Conservation (phyloP, 106 monocot species). For the Apostasia ramifera region DNA sequence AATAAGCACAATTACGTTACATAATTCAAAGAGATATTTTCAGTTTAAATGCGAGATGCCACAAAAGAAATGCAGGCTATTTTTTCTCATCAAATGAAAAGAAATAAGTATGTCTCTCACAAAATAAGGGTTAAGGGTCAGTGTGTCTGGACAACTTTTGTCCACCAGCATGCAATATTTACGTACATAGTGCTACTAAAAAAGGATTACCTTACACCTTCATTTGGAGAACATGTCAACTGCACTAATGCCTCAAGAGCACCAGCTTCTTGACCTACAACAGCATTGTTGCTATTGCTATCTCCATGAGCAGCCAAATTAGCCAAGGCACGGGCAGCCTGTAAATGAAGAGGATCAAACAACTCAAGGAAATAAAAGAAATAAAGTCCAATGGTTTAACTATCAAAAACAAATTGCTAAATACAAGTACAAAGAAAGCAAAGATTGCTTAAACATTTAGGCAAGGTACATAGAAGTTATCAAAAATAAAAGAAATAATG, state of each 20-base stretch:
- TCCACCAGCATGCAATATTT: no score
- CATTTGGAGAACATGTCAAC: constrained; percentile 77
- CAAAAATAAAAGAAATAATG: no score
- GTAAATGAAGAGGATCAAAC: constrained; percentile 2
- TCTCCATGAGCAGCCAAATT: constrained; percentile 99
- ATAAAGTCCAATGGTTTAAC: background rate
- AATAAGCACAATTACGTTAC: no score
- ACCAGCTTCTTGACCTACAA: constrained; percentile 91
- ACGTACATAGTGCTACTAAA: background rate
- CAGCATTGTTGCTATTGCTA: constrained; percentile 90
- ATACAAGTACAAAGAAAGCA: background rate
- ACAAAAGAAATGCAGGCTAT: no score
- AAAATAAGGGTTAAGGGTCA: no score
- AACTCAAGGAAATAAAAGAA: background rate
- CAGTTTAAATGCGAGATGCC: no score
- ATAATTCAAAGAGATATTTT: no score
- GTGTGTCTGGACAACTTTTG: no score
- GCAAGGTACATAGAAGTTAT: no score
- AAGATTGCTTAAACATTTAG: background rate
- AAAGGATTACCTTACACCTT: constrained; percentile 92
- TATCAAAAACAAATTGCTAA: no score
- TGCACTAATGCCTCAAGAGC: constrained; percentile 95
- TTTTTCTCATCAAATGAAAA: no score
- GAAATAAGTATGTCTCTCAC: no score
- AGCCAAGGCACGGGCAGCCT: constrained; percentile 97